phyloP scores from a whole-genome alignment of 2,329 filamentous ascomycete species.

The Ophiobolus disseminans region DNA sequence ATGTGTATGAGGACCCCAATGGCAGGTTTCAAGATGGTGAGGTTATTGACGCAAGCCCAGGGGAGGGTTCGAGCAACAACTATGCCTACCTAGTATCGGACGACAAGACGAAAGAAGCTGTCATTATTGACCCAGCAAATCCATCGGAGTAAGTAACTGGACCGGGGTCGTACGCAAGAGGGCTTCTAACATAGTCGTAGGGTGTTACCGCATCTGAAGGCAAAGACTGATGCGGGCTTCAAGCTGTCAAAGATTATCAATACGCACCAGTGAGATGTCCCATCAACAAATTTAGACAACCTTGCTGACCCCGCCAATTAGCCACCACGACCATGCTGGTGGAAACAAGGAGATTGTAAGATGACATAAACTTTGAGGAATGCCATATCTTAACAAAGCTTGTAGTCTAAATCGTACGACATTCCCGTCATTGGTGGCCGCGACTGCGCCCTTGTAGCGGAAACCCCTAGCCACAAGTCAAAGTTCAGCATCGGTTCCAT shows the following conservation, averaged over 20 bases:
- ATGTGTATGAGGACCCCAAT: constrained; percentile 70
- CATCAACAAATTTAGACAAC: no score
- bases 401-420: constrained; percentile 67
- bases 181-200: constrained; percentile 46
- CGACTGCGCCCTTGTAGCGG: constrained; percentile 80
- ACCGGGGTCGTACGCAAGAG: neutral
- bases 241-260: constrained; percentile 92
- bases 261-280: constrained; percentile 82
- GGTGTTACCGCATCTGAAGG: constrained; percentile 71
- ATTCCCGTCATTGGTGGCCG: constrained; percentile 86
- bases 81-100: constrained; percentile 73
- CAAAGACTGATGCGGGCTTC: constrained; percentile 76
- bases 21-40: neutral
- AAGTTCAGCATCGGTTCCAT: constrained; percentile 85
- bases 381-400: no score
- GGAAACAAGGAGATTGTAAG: constrained; percentile 82
- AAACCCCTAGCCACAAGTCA: constrained; percentile 76
- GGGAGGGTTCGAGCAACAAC: constrained; percentile 80
- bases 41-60: constrained; percentile 52
- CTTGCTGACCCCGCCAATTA: constrained; percentile 50
- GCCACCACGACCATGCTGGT: constrained; percentile 93
- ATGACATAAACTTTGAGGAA: neutral
- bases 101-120: constrained; percentile 58
- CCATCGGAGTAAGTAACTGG: constrained; percentile 70
- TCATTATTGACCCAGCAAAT: constrained; percentile 80